Evolutionary conservation across 2,329 filamentous ascomycete species (phyloP).

Genomic region (Macroventuria anomochaeta): DNA sequence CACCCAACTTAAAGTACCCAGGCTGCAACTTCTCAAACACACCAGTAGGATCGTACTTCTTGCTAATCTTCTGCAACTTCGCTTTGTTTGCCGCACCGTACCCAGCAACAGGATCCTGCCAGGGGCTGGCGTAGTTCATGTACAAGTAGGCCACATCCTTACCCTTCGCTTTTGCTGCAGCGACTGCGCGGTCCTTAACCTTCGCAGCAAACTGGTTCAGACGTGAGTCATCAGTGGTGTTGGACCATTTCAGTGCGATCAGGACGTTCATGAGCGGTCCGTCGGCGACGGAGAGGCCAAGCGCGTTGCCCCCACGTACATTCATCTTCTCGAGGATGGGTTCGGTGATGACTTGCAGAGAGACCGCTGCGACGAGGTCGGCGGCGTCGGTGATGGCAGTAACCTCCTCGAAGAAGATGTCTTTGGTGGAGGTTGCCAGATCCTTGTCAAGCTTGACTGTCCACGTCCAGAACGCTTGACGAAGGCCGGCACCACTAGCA

Average conservation of each 20-base stretch:
- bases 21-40: constrained; percentile 31
- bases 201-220: constrained; percentile 27
- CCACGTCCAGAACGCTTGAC: constrained; percentile 39
- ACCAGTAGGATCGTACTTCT: constrained; percentile 28
- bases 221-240: constrained; percentile 30
- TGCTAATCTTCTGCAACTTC: constrained; percentile 23
- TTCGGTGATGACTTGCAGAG: constrained; percentile 39
- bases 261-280: constrained; percentile 31
- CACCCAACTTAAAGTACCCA: constrained; percentile 33
- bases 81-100: constrained; percentile 51
- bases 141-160: constrained; percentile 43
- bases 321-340: constrained; percentile 29
- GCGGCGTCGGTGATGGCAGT: constrained; percentile 22
- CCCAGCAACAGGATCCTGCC: constrained; percentile 51
- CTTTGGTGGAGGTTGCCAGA: constrained; percentile 25
- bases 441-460: constrained; percentile 35
- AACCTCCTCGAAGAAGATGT: constrained; percentile 35
- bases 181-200: constrained; percentile 22
- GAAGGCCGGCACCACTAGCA: constrained; percentile 20
- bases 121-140: constrained; percentile 56
- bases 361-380: constrained; percentile 26
- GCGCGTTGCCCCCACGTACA: constrained; percentile 36
- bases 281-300: constrained; percentile 31
- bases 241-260: constrained; percentile 28
- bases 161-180: constrained; percentile 12